These are phyloP conservation scores for Typha latifolia DNA, from an alignment of 176 grass and related monocot genomes.

Conservation along the genomic window DNA sequence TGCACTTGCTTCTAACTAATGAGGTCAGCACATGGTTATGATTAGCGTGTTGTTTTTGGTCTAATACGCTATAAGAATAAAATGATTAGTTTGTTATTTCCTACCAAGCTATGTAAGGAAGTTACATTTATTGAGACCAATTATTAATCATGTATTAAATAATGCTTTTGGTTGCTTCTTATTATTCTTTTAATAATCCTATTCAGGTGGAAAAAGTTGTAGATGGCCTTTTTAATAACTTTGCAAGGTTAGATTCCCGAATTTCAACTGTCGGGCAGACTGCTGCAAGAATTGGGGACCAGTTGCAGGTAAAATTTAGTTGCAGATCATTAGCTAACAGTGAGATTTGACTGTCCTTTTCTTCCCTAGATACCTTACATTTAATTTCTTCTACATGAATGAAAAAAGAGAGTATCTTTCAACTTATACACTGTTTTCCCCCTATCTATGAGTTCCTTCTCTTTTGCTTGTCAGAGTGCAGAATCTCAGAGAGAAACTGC, in stretches of 20 bases:
- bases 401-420: too few species aligned
- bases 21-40: too few species aligned
- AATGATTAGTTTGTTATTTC: not conserved
- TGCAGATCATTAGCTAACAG: too few species aligned
- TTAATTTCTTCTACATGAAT: too few species aligned
- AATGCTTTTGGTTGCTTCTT: not conserved
- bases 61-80: too few species aligned
- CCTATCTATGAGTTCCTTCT: constrained; percentile 1
- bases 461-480: constrained; percentile 54
- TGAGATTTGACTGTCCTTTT: not conserved
- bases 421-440: not conserved
- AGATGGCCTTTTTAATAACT: constrained; percentile 94
- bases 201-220: constrained; percentile 93
- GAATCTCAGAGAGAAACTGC: constrained; percentile 98
- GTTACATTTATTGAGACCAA: too few species aligned
- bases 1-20: too few species aligned
- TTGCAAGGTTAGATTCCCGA: constrained; percentile 81
- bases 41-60: too few species aligned
- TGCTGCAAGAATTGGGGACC: constrained; percentile 96
- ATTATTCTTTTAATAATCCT: constrained; percentile 17
- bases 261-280: constrained; percentile 99
- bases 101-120: not conserved
- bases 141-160: not conserved
- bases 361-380: too few species aligned
- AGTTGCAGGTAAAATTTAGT: constrained; percentile 69